Conservation (phyloP, 257 asterid genomes). For the Parsonsia alboflavescens region DNA sequence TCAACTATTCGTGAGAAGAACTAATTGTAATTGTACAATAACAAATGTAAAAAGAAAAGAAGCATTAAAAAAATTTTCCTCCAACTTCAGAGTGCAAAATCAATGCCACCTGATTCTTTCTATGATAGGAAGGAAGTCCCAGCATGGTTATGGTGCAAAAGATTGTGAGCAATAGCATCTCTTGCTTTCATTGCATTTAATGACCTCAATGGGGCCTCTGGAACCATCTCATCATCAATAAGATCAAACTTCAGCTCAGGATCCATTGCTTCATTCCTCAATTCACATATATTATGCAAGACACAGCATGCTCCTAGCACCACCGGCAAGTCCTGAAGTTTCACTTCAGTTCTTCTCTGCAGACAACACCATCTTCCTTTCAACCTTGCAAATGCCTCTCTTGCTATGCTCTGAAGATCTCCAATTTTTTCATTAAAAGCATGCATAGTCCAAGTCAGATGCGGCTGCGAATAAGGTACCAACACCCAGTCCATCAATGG, state of each 20-base stretch:
- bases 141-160: constrained; percentile 82
- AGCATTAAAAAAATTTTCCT: constrained; percentile 14
- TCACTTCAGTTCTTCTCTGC: constrained; percentile 84
- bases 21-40: constrained; percentile 11
- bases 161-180: constrained; percentile 77
- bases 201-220: constrained; percentile 66
- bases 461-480: constrained; percentile 80
- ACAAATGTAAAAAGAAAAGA: constrained; percentile 18
- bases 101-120: constrained; percentile 4
- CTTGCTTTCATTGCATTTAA: constrained; percentile 59
- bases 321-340: constrained; percentile 83
- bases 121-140: constrained; percentile 73
- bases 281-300: constrained; percentile 80
- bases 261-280: constrained; percentile 63
- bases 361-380: constrained; percentile 89
- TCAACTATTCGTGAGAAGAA: constrained; percentile 6
- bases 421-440: constrained; percentile 81
- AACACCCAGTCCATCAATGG: constrained; percentile 87
- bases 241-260: constrained; percentile 47
- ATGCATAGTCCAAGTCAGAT: constrained; percentile 86
- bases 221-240: constrained; percentile 81
- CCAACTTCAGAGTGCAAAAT: constrained; percentile 3
- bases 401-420: constrained; percentile 48
- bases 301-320: constrained; percentile 96
- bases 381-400: constrained; percentile 56